A percentile compares a stretch with the other conserved stretches of the same genome.
Evolutionary conservation across 495 filamentous ascomycete species (phyloP).

Genomic region (Parmelia sp.): DNA sequence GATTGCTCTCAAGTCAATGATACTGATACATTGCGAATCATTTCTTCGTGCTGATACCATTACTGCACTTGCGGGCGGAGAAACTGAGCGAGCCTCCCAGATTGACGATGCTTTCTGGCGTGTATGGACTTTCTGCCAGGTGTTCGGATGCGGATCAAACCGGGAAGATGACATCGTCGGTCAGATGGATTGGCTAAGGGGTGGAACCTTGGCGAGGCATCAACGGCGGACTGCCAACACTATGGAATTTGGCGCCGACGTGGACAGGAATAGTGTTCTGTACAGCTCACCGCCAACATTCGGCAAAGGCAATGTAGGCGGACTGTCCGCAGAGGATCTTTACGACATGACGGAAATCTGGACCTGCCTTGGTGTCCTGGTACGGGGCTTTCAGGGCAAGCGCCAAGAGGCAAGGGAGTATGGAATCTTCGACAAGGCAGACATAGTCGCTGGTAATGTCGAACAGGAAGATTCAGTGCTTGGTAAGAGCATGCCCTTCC

Average conservation of each 20-base stretch:
- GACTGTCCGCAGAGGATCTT: slow-evolving; percentile 50
- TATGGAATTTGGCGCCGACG: slow-evolving; percentile 39
- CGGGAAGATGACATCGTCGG: slow-evolving; percentile 57
- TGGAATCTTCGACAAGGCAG: slow-evolving; percentile 49
- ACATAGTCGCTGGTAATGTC: slow-evolving; percentile 42
- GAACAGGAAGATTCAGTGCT: slow-evolving; percentile 50
- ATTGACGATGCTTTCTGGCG: slow-evolving; percentile 64
- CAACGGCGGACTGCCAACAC: slow-evolving; percentile 33
- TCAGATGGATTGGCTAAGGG: slow-evolving; percentile 60
- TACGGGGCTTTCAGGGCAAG: slow-evolving; percentile 53
- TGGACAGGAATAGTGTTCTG: slow-evolving; percentile 47
- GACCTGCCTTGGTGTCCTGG: slow-evolving; percentile 54
- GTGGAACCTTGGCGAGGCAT: slow-evolving; percentile 46
- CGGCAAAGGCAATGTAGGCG: slow-evolving; percentile 51
- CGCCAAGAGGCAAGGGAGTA: slow-evolving; percentile 47
- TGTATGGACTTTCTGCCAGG: slow-evolving; percentile 63
- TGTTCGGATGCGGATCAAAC: slow-evolving; percentile 55
- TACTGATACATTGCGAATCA: slow-evolving; percentile 51
- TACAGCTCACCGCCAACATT: slow-evolving; percentile 54
- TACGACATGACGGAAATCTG: slow-evolving; percentile 64
- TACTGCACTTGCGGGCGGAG: slow-evolving; percentile 46
- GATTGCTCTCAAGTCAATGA: slow-evolving; percentile 52
- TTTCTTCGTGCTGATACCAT: slow-evolving; percentile 55
- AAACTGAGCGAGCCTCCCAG: slow-evolving; percentile 44
- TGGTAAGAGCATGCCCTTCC: slow-evolving; percentile 37